A percentile compares a stretch with the other conserved stretches of the same genome.
Evolutionary conservation across 169 alveolate genomes (phyloP).

Genomic region (Pseudocohnilembus persalinus): DNA sequence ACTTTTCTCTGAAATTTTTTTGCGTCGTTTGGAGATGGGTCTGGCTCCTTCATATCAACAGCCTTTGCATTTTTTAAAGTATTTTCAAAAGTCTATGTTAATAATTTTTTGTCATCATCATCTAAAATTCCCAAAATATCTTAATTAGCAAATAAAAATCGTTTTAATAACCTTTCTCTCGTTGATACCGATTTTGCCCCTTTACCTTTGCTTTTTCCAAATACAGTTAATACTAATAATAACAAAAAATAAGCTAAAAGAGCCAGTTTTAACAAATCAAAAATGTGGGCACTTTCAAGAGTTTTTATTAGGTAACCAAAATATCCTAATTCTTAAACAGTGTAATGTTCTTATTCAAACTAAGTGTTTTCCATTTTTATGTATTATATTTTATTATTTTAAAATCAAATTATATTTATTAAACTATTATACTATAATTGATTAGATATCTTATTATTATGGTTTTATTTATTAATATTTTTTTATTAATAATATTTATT

Average conservation of each 20-base stretch:
- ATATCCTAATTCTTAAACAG: too few relatives aligned
- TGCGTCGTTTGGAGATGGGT: background rate
- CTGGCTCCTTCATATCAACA: background rate
- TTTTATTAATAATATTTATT: too few relatives aligned
- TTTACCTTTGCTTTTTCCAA: background rate
- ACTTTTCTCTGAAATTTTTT: background rate
- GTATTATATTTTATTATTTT: too few relatives aligned
- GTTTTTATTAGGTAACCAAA: background rate
- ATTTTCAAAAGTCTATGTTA: background rate
- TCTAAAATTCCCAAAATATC: background rate
- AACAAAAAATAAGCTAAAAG: too few relatives aligned
- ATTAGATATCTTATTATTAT: too few relatives aligned
- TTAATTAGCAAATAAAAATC: background rate
- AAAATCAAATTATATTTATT: too few relatives aligned
- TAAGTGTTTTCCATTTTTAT: too few relatives aligned
- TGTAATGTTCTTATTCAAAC: too few relatives aligned
- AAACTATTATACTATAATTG: too few relatives aligned
- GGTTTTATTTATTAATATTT: too few relatives aligned
- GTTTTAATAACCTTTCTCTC: background rate
- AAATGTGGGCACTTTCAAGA: background rate
- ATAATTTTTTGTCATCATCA: background rate
- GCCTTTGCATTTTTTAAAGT: background rate
- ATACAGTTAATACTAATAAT: background rate
- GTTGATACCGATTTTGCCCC: background rate
- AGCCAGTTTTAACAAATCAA: background rate